Percentiles rank a stretch among this genome's conserved stretches.
These are phyloP conservation scores for Gymnopilus junonius DNA, from an alignment of 768 basidiomycete species.

Conservation along the genomic window DNA sequence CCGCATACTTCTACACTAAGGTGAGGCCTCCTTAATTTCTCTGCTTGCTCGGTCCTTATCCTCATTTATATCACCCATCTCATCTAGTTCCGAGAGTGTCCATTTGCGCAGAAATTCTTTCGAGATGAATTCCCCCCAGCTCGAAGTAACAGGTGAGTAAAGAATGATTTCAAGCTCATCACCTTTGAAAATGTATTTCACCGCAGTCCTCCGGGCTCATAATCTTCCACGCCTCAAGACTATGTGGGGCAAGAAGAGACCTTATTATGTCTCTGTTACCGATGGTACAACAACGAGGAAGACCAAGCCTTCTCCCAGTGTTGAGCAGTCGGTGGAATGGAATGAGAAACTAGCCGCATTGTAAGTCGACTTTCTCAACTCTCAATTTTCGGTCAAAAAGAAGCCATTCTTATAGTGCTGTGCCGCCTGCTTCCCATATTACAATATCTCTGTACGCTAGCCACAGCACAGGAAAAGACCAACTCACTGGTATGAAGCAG, in stretches of 20 bases:
- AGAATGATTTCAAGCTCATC: neutral
- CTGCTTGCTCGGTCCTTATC: too few relatives aligned
- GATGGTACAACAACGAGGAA: conserved; percentile 1
- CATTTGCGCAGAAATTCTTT: neutral
- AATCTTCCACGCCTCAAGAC: conserved; percentile 1
- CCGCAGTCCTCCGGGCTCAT: neutral
- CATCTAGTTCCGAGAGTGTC: too few relatives aligned
- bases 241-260: neutral
- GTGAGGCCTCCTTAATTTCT: too few relatives aligned
- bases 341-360: conserved; percentile 1
- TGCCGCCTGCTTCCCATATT: neutral
- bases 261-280: neutral
- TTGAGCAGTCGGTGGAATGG: neutral
- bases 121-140: neutral
- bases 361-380: neutral
- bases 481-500: neutral
- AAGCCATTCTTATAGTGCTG: neutral
- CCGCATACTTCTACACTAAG: too few relatives aligned
- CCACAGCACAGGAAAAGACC: neutral
- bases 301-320: neutral
- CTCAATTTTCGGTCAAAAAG: neutral
- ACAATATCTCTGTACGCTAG: neutral
- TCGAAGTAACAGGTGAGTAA: neutral
- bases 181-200: neutral
- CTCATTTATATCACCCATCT: too few relatives aligned